These are phyloP conservation scores for Bruguiera hainesii DNA, from an alignment of 441 rosid genomes.

Conservation along the genomic window DNA sequence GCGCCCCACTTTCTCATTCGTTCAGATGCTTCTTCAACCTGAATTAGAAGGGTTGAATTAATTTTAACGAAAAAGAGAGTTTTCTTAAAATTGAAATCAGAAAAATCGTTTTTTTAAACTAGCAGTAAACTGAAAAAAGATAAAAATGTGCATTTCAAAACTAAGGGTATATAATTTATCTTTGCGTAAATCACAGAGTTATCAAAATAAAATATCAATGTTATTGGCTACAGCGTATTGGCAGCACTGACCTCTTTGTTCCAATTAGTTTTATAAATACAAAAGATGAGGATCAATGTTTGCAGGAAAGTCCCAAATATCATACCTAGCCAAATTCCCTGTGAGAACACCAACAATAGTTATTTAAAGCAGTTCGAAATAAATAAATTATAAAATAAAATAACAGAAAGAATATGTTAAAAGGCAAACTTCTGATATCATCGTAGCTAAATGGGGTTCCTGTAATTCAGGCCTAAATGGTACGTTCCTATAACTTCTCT, in stretches of 20 bases:
- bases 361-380: not conserved
- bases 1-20: constrained; percentile 69
- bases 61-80: not conserved
- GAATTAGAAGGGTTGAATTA: not conserved
- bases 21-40: constrained; percentile 74
- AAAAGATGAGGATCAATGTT: constrained; percentile 55
- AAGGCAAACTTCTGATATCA: too few relatives aligned
- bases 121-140: not conserved
- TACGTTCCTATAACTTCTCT: too few relatives aligned
- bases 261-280: constrained; percentile 70
- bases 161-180: too few relatives aligned
- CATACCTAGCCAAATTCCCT: constrained; percentile 97
- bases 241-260: constrained; percentile 47
- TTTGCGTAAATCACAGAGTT: too few relatives aligned
- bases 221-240: too few relatives aligned
- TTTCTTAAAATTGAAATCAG: too few relatives aligned
- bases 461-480: too few relatives aligned
- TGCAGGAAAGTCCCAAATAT: constrained; percentile 75
- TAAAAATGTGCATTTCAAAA: not conserved
- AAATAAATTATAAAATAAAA: too few relatives aligned
- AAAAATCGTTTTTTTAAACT: not conserved
- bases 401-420: too few relatives aligned
- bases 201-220: too few relatives aligned
- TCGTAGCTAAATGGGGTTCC: too few relatives aligned
- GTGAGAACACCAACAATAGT: not conserved